phyloP scores from a whole-genome alignment of 768 basidiomycete genomes.

The Psilocybe azurescens region DNA sequence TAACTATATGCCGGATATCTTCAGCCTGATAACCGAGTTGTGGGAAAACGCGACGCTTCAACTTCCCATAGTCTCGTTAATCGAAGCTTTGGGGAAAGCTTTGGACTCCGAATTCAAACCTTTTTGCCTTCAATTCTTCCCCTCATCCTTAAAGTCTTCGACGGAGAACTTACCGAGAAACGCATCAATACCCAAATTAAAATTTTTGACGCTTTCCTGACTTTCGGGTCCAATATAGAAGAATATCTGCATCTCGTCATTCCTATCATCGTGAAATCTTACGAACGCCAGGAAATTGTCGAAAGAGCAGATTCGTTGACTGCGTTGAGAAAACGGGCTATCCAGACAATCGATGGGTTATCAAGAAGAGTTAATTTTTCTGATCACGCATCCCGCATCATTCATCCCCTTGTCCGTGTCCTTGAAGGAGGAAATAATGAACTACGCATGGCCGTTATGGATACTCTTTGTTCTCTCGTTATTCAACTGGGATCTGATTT shows the following conservation, averaged over 20 bases:
- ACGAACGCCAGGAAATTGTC: constrained; percentile 81
- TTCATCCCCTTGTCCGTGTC: constrained; percentile 92
- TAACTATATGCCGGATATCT: constrained; percentile 86
- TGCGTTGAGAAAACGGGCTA: constrained; percentile 83
- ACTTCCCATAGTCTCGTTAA: constrained; percentile 88
- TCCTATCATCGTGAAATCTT: constrained; percentile 90
- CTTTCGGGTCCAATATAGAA: constrained; percentile 96
- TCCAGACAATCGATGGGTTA: constrained; percentile 89
- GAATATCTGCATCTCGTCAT: constrained; percentile 98
- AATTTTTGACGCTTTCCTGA: constrained; percentile 92
- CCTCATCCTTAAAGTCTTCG: constrained; percentile 88
- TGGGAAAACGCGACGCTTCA: constrained; percentile 90
- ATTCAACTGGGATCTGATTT: constrained; percentile 96
- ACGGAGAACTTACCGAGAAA: constrained; percentile 85
- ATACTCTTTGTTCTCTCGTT: constrained; percentile 90
- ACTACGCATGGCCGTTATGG: constrained; percentile 85
- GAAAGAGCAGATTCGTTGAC: constrained; percentile 81
- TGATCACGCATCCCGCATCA: constrained; percentile 95
- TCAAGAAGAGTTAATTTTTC: constrained; percentile 96
- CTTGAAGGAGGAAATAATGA: constrained; percentile 78
- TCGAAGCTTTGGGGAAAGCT: constrained; percentile 92
- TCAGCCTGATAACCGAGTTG: constrained; percentile 84
- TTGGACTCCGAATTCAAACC: constrained; percentile 98
- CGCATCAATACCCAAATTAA: constrained; percentile 81
- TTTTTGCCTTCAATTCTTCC: constrained; percentile 89